Evolutionary conservation across 768 basidiomycete genomes (phyloP).

Genomic region (Lentinula guzmanii): DNA sequence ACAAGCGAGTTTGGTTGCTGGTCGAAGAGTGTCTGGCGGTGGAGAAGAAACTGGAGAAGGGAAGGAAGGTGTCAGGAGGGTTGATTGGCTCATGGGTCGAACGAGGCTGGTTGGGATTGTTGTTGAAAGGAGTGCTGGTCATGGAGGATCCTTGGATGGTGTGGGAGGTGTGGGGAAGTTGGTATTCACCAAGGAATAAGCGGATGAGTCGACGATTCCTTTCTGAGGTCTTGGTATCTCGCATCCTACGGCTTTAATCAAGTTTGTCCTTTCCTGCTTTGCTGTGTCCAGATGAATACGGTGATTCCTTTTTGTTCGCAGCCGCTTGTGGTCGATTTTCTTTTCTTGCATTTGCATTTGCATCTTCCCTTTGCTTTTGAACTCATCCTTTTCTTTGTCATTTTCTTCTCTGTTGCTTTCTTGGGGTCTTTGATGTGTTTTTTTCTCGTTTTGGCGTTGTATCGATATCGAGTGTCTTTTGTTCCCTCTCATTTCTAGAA

Average conservation of each 20-base stretch:
- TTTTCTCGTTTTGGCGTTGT: background rate
- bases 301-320: background rate
- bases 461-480: background rate
- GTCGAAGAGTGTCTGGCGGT: background rate
- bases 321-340: background rate
- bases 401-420: background rate
- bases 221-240: background rate
- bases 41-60: background rate
- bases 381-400: too few relatives aligned
- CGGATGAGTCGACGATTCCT: background rate
- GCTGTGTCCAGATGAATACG: background rate
- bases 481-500: background rate
- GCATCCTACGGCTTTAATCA: background rate
- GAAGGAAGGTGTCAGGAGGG: background rate
- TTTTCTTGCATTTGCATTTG: background rate
- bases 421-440: background rate
- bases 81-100: conserved; percentile 2
- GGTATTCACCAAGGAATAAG: background rate
- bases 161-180: background rate
- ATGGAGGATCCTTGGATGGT: background rate
- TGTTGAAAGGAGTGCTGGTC: background rate
- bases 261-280: too few relatives aligned
- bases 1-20: background rate
- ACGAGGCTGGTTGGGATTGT: conserved; percentile 2
- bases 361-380: background rate